Evolutionary conservation across 371 early-diverging fungal genomes (phyloP), one percentile per base, ranked within the genome.

Genomic region (Rhizopus microsporus): DNA sequence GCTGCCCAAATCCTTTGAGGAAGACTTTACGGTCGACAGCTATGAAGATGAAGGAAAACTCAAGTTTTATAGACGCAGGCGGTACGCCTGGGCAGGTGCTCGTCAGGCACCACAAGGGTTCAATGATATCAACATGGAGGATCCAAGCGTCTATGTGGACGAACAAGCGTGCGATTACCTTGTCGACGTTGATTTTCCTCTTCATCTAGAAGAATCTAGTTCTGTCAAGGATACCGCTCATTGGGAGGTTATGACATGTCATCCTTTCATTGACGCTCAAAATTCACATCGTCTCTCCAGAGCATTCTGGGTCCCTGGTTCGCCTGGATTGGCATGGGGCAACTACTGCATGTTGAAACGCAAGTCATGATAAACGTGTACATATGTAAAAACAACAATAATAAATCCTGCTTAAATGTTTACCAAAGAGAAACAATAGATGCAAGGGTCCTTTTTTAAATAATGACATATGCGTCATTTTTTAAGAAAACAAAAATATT

Each of bases 41-140:
- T 74, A 77, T 51, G 55, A 63, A 31, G 63, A 63, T 12, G 62
- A 67, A 30, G 70, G 72, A 23, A 50, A 71, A 17, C 15, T 42
- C 5, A 35, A 62, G 35, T 39, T 54, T 0, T 71, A 75, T n/a
- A 65, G 76, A 38, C 43, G 42, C 7, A 69, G 79, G 15, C 46
- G 59, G 3, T 72, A 57, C 47, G 56, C 62, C n/a, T 66, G 66
- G 58, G 60, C 68, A 39, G 58, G 78, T 55, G 78, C 80, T 30
- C 81, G 88, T 33, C 65, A 65, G 7, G 54, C 57, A 3, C 65
- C 66, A 5, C 81, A 83, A 8, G 86, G 83, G 5, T 86, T 93
- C 66, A 95, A 95, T 57, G 88, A 88, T 57, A 39, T 67, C 32
- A 95, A 94, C 63, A 57, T 63, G 53, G 90, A 87, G 68, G 92